Evolutionary conservation across 306 rosid species (phyloP).

Genomic region (Glycyrrhiza uralensis): DNA sequence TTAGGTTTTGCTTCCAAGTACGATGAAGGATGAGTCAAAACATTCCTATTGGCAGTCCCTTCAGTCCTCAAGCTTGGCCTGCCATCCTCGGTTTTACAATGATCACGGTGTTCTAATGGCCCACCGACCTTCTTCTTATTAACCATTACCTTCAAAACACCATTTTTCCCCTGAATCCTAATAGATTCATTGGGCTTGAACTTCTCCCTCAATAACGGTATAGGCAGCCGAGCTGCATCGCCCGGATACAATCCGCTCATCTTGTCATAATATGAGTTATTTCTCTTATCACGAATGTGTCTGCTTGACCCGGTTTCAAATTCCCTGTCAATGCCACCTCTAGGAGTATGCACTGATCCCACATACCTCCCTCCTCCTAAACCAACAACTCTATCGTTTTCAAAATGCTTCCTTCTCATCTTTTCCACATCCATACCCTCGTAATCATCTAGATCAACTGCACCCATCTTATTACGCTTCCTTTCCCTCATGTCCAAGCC

Average conservation of each 20-base stretch:
- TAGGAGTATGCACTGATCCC: slow-evolving; percentile 49
- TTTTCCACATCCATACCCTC: slow-evolving; percentile 47
- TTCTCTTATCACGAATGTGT: slow-evolving; percentile 45
- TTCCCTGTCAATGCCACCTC: slow-evolving; percentile 50
- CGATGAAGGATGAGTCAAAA: slow-evolving; percentile 29
- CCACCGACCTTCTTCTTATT: slow-evolving; percentile 53
- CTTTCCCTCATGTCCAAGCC: slow-evolving; percentile 43
- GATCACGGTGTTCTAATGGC: slow-evolving; percentile 40
- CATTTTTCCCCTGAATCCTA: slow-evolving; percentile 90
- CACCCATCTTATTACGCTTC: slow-evolving; percentile 48
- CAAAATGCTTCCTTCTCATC: slow-evolving; percentile 38
- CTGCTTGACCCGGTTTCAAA: slow-evolving; percentile 55
- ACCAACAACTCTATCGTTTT: slow-evolving; percentile 38
- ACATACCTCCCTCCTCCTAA: slow-evolving; percentile 45
- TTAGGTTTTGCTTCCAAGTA: slow-evolving; percentile 43
- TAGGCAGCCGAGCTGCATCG: slow-evolving; percentile 39
- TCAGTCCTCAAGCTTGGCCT: slow-evolving; percentile 46
- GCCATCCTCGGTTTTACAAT: slow-evolving; percentile 42
- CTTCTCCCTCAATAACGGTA: slow-evolving; percentile 45
- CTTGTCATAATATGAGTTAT: slow-evolving; percentile 40
- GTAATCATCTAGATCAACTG: slow-evolving; percentile 56
- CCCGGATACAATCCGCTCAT: slow-evolving; percentile 33
- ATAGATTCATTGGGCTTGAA: slow-evolving; percentile 62
- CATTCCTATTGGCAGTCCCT: slow-evolving; percentile 47
- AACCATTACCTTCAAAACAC: slow-evolving; percentile 84